phyloP scores from a whole-genome alignment of 1,284 basidiomycete species.

The Fereydounia khargensis region DNA sequence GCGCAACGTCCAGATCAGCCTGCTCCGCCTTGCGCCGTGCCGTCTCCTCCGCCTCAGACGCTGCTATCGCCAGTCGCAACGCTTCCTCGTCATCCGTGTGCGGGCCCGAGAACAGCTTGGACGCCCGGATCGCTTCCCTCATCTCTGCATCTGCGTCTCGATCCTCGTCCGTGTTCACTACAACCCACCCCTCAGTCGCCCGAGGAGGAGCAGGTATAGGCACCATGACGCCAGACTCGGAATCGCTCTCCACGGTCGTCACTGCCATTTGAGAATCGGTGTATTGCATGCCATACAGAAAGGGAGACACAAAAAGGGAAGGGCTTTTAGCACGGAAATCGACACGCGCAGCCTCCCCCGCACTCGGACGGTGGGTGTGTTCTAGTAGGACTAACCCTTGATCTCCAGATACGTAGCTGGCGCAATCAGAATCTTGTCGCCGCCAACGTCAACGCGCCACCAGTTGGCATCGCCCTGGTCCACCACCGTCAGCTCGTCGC shows the following conservation, averaged over 20 bases:
- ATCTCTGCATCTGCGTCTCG: conserved; percentile 20
- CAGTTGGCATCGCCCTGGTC: conserved; percentile 52
- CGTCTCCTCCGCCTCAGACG: conserved; percentile 31
- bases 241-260: conserved; percentile 34
- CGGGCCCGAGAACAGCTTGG: conserved; percentile 14
- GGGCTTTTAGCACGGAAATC: neutral
- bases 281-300: conserved; percentile 8
- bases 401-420: conserved; percentile 54
- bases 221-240: conserved; percentile 20
- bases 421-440: conserved; percentile 43
- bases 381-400: conserved; percentile 27
- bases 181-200: conserved; percentile 29
- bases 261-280: neutral
- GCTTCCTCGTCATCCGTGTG: conserved; percentile 8
- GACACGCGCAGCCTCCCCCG: no score
- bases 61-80: conserved; percentile 32
- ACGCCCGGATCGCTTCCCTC: conserved; percentile 14
- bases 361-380: neutral
- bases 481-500: conserved; percentile 46
- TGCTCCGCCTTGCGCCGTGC: conserved; percentile 7
- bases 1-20: no score
- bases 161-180: conserved; percentile 1
- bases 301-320: conserved; percentile 18
- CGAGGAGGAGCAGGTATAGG: no score
- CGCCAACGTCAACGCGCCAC: conserved; percentile 50